Evolutionary conservation across 768 basidiomycete species (phyloP).

Genomic region (Auriscalpium vulgare): DNA sequence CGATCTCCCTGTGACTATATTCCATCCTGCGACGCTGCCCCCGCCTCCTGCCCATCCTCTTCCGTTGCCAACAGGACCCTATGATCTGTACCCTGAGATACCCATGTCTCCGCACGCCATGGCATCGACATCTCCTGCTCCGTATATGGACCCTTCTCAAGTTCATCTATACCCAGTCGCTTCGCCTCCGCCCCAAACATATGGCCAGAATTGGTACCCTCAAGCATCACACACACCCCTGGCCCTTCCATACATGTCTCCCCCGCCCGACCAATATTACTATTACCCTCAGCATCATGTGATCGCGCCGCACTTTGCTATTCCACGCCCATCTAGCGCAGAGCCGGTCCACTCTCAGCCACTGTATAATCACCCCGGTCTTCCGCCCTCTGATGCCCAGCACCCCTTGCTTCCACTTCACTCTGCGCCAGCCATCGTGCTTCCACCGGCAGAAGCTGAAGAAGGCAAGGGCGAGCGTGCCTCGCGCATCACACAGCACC

Average conservation of each 20-base stretch:
- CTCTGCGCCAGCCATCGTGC: not conserved
- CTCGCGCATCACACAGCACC: conserved; percentile 49
- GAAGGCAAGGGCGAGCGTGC: conserved; percentile 58
- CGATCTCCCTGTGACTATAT: conserved; percentile 53
- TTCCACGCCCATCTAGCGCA: conserved; percentile 46
- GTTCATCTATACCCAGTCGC: conserved; percentile 28
- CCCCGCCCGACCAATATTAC: conserved; percentile 16
- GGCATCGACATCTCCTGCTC: conserved; percentile 15
- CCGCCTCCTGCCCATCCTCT: conserved; percentile 31
- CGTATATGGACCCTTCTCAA: conserved; percentile 19
- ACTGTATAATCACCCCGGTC: conserved; percentile 24
- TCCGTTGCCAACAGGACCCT: conserved; percentile 8
- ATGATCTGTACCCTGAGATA: conserved; percentile 8
- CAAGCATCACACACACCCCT: conserved; percentile 21
- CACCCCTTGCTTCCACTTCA: conserved; percentile 24
- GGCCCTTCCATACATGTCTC: conserved; percentile 24
- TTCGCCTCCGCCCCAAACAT: conserved; percentile 7
- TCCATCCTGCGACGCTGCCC: conserved; percentile 59
- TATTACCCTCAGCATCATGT: conserved; percentile 25
- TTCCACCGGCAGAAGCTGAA: conserved; percentile 29
- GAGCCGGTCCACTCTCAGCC: conserved; percentile 30
- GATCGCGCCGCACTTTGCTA: conserved; percentile 19
- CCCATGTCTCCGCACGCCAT: conserved; percentile 11
- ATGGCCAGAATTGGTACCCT: conserved; percentile 35
- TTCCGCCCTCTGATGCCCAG: conserved; percentile 26